These are phyloP conservation scores for Testicularia cyperi DNA, from an alignment of 1,284 basidiomycete genomes.

Conservation along the genomic window DNA sequence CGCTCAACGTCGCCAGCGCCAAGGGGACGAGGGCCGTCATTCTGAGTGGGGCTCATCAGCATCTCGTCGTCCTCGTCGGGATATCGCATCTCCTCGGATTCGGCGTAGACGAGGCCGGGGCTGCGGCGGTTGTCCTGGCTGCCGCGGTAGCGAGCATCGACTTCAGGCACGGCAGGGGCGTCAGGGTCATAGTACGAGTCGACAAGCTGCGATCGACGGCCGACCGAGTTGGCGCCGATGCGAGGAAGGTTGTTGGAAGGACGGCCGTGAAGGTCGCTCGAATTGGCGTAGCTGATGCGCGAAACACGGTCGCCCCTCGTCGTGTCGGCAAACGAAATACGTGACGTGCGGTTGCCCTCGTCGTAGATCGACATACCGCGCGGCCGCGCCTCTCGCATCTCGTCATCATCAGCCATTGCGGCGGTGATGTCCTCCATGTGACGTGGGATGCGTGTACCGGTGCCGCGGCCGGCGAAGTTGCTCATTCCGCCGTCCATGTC, in stretches of 20 bases:
- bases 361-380: slow-evolving; percentile 43
- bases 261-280: slow-evolving; percentile 35
- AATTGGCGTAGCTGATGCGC: slow-evolving; percentile 48
- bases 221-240: slow-evolving; percentile 18
- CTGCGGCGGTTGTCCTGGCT: slow-evolving; percentile 28
- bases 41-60: slow-evolving; percentile 50
- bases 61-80: slow-evolving; percentile 41
- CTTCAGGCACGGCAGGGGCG: slow-evolving; percentile 38
- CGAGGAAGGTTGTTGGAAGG: slow-evolving; percentile 30
- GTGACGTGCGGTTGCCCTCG: slow-evolving; percentile 35
- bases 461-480: slow-evolving; percentile 42
- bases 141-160: slow-evolving; percentile 25
- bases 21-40: slow-evolving; percentile 39
- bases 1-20: slow-evolving; percentile 32
- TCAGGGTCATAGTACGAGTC: slow-evolving; percentile 49
- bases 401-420: slow-evolving; percentile 26
- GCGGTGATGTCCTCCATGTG: slow-evolving; percentile 43
- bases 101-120: slow-evolving; percentile 36
- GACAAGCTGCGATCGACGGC: slow-evolving; percentile 33
- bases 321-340: slow-evolving; percentile 45
- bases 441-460: slow-evolving; percentile 35
- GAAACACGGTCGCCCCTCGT: slow-evolving; percentile 50
- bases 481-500: slow-evolving; percentile 19
- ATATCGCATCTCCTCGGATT: slow-evolving; percentile 12
- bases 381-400: slow-evolving; percentile 44